Evolutionary conservation across 106 monocot species (phyloP).

Genomic region (Dioscorea dumetorum): DNA sequence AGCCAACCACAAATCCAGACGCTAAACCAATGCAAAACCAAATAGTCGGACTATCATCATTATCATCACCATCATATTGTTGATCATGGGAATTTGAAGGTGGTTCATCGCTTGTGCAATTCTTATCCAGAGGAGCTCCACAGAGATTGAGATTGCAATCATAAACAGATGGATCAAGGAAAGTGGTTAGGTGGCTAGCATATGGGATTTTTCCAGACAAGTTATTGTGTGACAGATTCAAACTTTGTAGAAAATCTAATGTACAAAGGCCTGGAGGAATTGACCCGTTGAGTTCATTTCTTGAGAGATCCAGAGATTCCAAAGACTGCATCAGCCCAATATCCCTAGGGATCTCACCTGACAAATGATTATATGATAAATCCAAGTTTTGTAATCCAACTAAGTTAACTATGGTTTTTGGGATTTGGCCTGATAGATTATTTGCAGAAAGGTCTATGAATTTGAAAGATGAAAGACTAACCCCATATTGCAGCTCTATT

Average conservation of each 20-base stretch:
- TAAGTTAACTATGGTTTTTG: neutral
- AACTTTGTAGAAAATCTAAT: neutral
- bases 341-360: neutral
- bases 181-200: neutral
- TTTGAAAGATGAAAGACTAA: neutral
- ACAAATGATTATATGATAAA: neutral
- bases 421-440: neutral
- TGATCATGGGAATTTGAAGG: neutral
- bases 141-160: neutral
- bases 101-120: neutral
- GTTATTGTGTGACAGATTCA: neutral
- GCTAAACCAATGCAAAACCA: neutral
- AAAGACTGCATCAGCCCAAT: neutral
- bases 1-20: neutral
- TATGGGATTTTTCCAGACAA: neutral
- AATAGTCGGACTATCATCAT: neutral
- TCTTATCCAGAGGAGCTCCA: neutral
- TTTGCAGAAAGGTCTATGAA: conserved; percentile 1
- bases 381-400: neutral
- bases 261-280: neutral
- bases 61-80: neutral
- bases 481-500: neutral
- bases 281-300: neutral
- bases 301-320: conserved; percentile 1
- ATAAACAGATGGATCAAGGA: neutral